These are phyloP conservation scores for Podaxis sp. DNA, from an alignment of 768 basidiomycete genomes.

Conservation along the genomic window DNA sequence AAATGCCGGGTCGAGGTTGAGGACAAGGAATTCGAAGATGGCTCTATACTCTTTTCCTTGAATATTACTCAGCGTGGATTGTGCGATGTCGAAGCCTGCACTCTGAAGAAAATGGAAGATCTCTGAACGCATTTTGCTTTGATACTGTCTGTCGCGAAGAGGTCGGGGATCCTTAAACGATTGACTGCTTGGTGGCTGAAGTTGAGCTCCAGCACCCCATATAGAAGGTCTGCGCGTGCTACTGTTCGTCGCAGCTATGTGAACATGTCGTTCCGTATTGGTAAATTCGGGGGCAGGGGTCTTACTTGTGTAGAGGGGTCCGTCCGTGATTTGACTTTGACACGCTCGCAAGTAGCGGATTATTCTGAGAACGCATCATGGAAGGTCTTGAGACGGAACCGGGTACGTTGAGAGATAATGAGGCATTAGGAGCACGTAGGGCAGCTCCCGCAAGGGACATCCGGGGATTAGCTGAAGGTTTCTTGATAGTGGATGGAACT, in stretches of 20 bases:
- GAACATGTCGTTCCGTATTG: background rate
- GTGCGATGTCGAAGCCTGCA: constrained; percentile 65
- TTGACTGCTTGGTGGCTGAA: constrained; percentile 55
- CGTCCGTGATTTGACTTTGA: constrained; percentile 66
- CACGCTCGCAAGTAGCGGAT: constrained; percentile 69
- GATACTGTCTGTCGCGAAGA: constrained; percentile 73
- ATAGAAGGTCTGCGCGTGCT: constrained; percentile 77
- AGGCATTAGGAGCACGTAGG: constrained; percentile 50
- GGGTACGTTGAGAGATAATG: constrained; percentile 41
- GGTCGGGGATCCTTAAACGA: constrained; percentile 73
- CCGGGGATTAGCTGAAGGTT: constrained; percentile 51
- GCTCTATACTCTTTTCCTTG: constrained; percentile 84
- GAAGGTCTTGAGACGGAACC: constrained; percentile 58
- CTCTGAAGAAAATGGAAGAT: constrained; percentile 68
- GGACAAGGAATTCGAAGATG: constrained; percentile 80
- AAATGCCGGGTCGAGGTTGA: constrained; percentile 70
- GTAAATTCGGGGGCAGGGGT: constrained; percentile 6
- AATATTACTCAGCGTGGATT: constrained; percentile 71
- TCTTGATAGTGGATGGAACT: constrained; percentile 74
- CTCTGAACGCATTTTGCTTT: constrained; percentile 75
- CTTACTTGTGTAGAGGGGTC: constrained; percentile 75
- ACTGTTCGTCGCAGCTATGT: constrained; percentile 29
- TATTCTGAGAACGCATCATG: constrained; percentile 70
- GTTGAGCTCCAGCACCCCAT: constrained; percentile 56
- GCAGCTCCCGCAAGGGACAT: constrained; percentile 80